phyloP scores from a whole-genome alignment of 2,329 filamentous ascomycete species.

The Hymenoscyphus albidus region DNA sequence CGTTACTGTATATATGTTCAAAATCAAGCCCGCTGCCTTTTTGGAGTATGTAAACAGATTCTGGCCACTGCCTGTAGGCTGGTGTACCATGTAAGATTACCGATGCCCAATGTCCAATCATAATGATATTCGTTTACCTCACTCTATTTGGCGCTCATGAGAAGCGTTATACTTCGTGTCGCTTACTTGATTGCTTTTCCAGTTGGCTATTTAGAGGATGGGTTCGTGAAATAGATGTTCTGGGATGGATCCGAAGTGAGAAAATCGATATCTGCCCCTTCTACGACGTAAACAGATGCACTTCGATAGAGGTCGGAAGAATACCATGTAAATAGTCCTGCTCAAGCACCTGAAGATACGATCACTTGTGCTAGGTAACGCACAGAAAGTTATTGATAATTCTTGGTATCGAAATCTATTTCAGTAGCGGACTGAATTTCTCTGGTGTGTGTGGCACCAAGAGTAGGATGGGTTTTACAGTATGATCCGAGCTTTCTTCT shows the following conservation, averaged over 20 bases:
- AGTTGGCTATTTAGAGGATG: not conserved
- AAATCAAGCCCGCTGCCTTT: not conserved
- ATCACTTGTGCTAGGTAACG: not conserved
- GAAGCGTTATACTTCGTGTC: not conserved
- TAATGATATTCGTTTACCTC: not conserved
- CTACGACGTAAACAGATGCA: not conserved
- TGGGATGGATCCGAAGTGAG: not conserved
- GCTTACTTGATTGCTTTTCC: not conserved
- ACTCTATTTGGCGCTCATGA: not conserved
- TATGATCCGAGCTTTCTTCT: not conserved
- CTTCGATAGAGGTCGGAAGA: not conserved
- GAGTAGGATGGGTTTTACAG: not conserved
- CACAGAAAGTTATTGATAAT: not conserved
- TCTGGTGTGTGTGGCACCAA: not conserved
- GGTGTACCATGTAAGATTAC: not conserved
- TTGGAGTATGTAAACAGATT: not conserved
- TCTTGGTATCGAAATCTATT: not conserved
- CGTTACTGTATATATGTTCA: not conserved
- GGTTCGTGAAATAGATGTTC: not conserved
- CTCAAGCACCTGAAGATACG: not conserved
- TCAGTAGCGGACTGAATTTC: not conserved
- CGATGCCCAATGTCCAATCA: not conserved
- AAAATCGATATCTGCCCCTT: not conserved
- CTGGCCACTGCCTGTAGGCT: not conserved
- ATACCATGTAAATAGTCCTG: not conserved